These are phyloP conservation scores for Chalciporus pseudorubinellus DNA, from an alignment of 768 basidiomycete species.

Conservation along the genomic window DNA sequence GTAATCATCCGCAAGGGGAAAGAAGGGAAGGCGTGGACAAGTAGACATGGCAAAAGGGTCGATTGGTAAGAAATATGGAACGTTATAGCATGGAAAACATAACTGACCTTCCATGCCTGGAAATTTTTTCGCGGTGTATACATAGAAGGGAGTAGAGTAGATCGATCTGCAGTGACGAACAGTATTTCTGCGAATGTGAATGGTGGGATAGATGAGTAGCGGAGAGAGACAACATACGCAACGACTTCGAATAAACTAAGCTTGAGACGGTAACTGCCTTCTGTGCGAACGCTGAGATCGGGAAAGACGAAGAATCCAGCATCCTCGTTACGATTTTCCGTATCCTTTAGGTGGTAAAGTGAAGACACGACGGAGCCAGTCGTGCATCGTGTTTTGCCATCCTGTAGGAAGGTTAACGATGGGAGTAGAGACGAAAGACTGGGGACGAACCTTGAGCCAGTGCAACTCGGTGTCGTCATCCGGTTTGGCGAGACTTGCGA, in stretches of 20 bases:
- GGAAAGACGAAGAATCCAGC: slow-evolving; percentile 97
- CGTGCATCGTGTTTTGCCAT: slow-evolving; percentile 88
- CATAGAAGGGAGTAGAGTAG: slow-evolving; percentile 86
- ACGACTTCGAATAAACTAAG: slow-evolving; percentile 87
- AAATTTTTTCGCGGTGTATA: slow-evolving; percentile 95
- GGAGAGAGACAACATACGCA: slow-evolving; percentile 55
- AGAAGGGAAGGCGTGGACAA: not conserved
- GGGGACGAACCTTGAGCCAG: slow-evolving; percentile 62
- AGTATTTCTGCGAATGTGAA: slow-evolving; percentile 51
- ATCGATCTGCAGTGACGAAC: slow-evolving; percentile 91
- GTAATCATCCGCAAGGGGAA: slow-evolving; percentile 15
- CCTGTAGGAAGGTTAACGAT: slow-evolving; percentile 42
- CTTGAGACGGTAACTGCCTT: slow-evolving; percentile 79
- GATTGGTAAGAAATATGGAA: not conserved
- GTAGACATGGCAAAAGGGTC: slow-evolving; percentile 11
- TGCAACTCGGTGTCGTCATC: slow-evolving; percentile 89
- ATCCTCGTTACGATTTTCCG: slow-evolving; percentile 59
- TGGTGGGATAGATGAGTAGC: slow-evolving; percentile 7
- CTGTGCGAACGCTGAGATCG: slow-evolving; percentile 87
- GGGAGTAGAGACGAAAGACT: not conserved
- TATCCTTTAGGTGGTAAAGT: slow-evolving; percentile 85
- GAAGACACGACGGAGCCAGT: slow-evolving; percentile 89
- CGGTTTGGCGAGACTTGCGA: slow-evolving; percentile 84
- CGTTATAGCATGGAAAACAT: not conserved
- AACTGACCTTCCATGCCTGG: slow-evolving; percentile 89